Evolutionary conservation across 2,329 filamentous ascomycete species (phyloP).

Genomic region (Sporothrix luriei): DNA sequence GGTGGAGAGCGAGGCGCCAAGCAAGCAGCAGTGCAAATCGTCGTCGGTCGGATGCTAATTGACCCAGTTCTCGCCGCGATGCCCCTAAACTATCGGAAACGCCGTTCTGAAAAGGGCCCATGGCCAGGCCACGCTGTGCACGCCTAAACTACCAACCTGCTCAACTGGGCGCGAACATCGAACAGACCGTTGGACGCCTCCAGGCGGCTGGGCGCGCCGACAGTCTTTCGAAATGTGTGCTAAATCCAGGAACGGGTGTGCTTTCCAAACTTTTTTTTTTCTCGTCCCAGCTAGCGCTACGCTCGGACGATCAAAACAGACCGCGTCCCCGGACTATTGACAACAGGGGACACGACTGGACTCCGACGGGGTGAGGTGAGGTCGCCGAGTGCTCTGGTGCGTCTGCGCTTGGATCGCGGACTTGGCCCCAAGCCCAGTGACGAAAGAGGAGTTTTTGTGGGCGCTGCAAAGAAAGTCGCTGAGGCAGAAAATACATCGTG

Average conservation of each 20-base stretch:
- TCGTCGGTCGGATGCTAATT: too few relatives aligned
- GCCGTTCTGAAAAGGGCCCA: too few relatives aligned
- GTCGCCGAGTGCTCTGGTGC: neutral
- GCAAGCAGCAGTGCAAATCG: neutral
- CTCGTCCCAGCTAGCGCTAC: too few relatives aligned
- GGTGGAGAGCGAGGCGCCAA: neutral
- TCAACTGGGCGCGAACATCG: neutral
- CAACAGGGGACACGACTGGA: neutral
- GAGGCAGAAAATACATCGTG: too few relatives aligned
- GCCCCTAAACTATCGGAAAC: too few relatives aligned
- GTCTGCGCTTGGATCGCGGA: conserved; percentile 10
- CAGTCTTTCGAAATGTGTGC: neutral
- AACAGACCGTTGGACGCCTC: neutral
- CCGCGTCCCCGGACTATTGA: neutral
- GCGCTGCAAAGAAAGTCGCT: too few relatives aligned
- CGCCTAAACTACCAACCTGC: too few relatives aligned
- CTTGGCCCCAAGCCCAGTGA: neutral
- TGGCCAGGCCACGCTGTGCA: too few relatives aligned
- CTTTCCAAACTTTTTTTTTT: neutral
- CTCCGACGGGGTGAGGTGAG: too few relatives aligned
- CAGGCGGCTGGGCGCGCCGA: neutral
- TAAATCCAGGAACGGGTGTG: conserved; percentile 9
- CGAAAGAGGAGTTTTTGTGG: neutral
- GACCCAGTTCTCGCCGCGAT: too few relatives aligned
- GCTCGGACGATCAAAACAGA: neutral